Percentiles rank a stretch among this genome's conserved stretches.
Evolutionary conservation across 768 basidiomycete species (phyloP).

Genomic region (Podaxis sp.): DNA sequence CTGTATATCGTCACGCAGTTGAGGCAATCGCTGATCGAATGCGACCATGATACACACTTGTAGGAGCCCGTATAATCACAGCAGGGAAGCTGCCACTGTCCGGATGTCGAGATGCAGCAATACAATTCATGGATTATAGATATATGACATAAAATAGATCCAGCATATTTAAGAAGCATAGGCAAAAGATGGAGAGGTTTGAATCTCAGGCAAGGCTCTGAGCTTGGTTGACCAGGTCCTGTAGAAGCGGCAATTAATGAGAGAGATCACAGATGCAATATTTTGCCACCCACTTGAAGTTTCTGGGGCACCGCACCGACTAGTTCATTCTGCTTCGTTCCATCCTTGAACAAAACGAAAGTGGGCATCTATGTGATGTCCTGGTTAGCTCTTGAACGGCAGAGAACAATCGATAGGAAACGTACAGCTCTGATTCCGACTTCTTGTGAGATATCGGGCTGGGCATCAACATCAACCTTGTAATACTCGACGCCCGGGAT

Average conservation of each 20-base stretch:
- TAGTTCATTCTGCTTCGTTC: constrained; percentile 33
- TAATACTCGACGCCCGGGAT: constrained; percentile 50
- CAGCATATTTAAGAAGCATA: too few relatives aligned
- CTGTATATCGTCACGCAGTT: too few relatives aligned
- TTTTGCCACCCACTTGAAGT: constrained; percentile 36
- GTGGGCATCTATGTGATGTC: constrained; percentile 39
- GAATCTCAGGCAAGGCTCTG: neutral
- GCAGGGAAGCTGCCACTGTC: too few relatives aligned
- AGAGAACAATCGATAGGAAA: constrained; percentile 12
- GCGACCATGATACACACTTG: too few relatives aligned
- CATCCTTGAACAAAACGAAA: constrained; percentile 37
- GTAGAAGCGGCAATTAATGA: neutral
- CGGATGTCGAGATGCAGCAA: too few relatives aligned
- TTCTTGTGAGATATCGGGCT: constrained; percentile 52
- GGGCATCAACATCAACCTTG: constrained; percentile 73
- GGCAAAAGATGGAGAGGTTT: too few relatives aligned
- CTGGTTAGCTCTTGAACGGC: too few relatives aligned
- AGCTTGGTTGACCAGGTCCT: neutral
- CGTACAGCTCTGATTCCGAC: constrained; percentile 63
- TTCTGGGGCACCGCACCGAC: constrained; percentile 47
- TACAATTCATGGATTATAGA: too few relatives aligned
- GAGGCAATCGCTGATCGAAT: too few relatives aligned
- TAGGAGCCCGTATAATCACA: too few relatives aligned
- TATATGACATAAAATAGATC: too few relatives aligned
- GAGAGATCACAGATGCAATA: neutral